Conservation (phyloP, 2,329 filamentous ascomycete genomes). For the Allantophomopsis cytisporea region DNA sequence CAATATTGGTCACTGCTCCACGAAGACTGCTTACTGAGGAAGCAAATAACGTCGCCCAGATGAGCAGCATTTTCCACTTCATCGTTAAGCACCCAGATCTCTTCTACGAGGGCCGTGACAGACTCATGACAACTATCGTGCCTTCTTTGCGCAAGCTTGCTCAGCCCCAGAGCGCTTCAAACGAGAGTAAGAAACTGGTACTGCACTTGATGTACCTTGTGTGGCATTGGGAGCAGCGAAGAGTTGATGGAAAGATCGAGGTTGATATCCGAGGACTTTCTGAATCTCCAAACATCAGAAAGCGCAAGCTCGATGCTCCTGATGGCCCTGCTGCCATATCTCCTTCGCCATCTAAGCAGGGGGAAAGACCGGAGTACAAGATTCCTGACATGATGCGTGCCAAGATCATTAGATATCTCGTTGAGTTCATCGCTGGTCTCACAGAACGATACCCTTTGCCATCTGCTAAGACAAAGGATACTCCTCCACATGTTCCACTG, state of each 20-base stretch:
- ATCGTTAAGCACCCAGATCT: conserved; percentile 82
- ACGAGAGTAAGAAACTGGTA: conserved; percentile 83
- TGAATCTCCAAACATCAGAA: conserved; percentile 60
- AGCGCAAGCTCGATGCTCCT: conserved; percentile 54
- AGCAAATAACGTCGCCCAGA: conserved; percentile 85
- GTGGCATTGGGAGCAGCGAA: conserved; percentile 82
- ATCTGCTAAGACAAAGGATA: conserved; percentile 51
- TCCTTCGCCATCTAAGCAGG: conserved; percentile 36
- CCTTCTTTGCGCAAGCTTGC: conserved; percentile 82
- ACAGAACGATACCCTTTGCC: conserved; percentile 74
- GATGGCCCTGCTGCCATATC: conserved; percentile 35
- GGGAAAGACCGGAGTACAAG: conserved; percentile 50
- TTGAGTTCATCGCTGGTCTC: conserved; percentile 86
- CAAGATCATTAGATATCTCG: conserved; percentile 86
- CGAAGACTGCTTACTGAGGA: conserved; percentile 88
- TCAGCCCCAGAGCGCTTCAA: conserved; percentile 67
- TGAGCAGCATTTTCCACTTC: conserved; percentile 96
- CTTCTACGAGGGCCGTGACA: conserved; percentile 90
- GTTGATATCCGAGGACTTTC: conserved; percentile 31
- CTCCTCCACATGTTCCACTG: conserved; percentile 27
- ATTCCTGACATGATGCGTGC: conserved; percentile 55
- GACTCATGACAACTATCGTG: conserved; percentile 81
- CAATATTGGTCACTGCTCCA: conserved; percentile 81
- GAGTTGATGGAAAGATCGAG: conserved; percentile 46
- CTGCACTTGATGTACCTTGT: conserved; percentile 84